These are phyloP conservation scores for Leptographium procerum DNA, from an alignment of 2,329 filamentous ascomycete species.

Conservation along the genomic window DNA sequence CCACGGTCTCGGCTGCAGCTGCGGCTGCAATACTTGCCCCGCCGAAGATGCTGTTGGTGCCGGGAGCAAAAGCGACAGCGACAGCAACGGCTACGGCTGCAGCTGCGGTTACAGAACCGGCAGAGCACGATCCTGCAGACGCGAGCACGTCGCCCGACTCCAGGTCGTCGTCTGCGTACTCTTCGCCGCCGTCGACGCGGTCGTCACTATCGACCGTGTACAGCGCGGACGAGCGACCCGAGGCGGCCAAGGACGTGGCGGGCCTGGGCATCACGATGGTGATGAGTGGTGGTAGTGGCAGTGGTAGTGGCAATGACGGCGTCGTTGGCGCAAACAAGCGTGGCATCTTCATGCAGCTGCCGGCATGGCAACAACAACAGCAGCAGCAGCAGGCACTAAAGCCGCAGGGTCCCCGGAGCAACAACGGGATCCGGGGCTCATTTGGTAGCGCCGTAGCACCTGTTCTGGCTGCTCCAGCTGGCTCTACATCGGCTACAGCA, in stretches of 20 bases:
- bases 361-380: neutral
- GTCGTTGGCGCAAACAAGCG: neutral
- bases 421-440: slow-evolving; percentile 5
- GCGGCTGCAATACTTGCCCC: too few species aligned
- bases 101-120: too few species aligned
- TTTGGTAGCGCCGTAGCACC: neutral
- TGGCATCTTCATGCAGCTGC: neutral
- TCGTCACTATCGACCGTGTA: slow-evolving; percentile 46
- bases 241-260: slow-evolving; percentile 14
- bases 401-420: neutral
- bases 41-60: neutral
- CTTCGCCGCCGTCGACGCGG: slow-evolving; percentile 1
- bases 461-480: neutral
- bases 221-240: slow-evolving; percentile 38
- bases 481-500: neutral
- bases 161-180: slow-evolving; percentile 5
- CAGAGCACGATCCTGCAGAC: neutral
- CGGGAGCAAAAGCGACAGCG: neutral
- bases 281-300: neutral
- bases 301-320: neutral
- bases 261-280: neutral
- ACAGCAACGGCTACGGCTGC: neutral
- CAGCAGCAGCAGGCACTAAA: neutral
- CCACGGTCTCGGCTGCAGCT: neutral
- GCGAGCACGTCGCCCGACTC: slow-evolving; percentile 2